Percentiles rank a stretch among this genome's conserved stretches.
These are phyloP conservation scores for Nemania serpens DNA, from an alignment of 2,329 filamentous ascomycete genomes.

Conservation along the genomic window DNA sequence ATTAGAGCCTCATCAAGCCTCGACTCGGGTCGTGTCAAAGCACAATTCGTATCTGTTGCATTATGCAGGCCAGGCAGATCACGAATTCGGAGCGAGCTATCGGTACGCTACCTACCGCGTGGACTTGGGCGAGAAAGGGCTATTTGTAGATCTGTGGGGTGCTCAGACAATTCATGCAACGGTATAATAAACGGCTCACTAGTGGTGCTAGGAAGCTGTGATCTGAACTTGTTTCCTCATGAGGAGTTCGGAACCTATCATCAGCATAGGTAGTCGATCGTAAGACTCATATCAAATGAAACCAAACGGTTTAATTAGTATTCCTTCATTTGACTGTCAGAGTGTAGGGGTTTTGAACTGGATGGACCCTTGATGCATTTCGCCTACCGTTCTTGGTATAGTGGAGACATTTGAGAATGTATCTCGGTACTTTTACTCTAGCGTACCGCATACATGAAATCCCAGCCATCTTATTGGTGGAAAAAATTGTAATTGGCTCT, in stretches of 20 bases:
- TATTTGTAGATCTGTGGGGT: constrained; percentile 23
- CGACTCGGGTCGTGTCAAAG: background rate
- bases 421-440: too few relatives aligned
- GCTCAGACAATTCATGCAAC: too few relatives aligned
- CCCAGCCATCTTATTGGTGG: too few relatives aligned
- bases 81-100: constrained; percentile 13
- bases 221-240: too few relatives aligned
- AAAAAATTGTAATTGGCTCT: too few relatives aligned
- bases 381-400: background rate
- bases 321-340: background rate
- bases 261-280: too few relatives aligned
- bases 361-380: constrained; percentile 19
- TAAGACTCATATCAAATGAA: too few relatives aligned
- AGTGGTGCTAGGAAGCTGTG: too few relatives aligned
- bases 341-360: background rate
- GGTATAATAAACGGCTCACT: background rate
- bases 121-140: constrained; percentile 21
- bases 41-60: background rate
- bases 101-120: constrained; percentile 6
- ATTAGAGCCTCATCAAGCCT: constrained; percentile 9
- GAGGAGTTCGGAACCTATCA: too few relatives aligned
- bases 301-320: too few relatives aligned
- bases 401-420: too few relatives aligned
- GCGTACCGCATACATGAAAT: too few relatives aligned
- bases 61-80: background rate